Conservation (phyloP, 2,329 filamentous ascomycete genomes). For the Neurospora crassa region DNA sequence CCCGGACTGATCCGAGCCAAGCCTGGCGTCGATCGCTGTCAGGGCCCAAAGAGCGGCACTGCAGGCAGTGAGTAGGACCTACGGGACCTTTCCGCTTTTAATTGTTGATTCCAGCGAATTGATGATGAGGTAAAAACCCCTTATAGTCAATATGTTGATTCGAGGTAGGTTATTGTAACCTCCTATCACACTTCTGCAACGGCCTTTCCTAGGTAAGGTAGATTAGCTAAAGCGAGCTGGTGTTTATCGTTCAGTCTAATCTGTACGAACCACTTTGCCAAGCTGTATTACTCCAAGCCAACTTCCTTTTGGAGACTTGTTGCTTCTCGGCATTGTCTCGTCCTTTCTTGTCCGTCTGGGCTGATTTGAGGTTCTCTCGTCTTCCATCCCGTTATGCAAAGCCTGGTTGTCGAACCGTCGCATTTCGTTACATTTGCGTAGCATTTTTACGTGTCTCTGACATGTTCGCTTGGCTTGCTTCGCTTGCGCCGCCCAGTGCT, state of each 20-base stretch:
- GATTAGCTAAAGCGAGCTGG: too few species aligned
- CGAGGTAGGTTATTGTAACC: too few species aligned
- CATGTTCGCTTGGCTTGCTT: not conserved
- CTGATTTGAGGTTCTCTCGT: not conserved
- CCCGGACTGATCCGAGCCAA: not conserved
- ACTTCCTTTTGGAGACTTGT: not conserved
- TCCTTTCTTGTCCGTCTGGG: not conserved
- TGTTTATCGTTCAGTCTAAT: too few species aligned
- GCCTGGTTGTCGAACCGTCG: not conserved
- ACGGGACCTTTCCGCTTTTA: not conserved
- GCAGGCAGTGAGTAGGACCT: not conserved
- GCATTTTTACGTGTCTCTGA: not conserved
- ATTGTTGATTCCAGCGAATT: not conserved
- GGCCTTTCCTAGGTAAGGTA: too few species aligned
- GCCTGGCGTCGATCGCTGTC: not conserved
- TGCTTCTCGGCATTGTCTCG: not conserved
- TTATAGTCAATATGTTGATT: too few species aligned
- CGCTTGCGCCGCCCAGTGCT: not conserved
- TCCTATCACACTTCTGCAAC: too few species aligned
- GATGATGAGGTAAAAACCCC: too few species aligned
- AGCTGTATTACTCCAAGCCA: not conserved
- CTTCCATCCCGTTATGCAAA: not conserved
- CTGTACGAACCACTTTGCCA: too few species aligned
- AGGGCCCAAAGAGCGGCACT: not conserved
- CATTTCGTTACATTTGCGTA: not conserved